Conservation (phyloP, 2,329 filamentous ascomycete species). For the Epichloe coenophiala region DNA sequence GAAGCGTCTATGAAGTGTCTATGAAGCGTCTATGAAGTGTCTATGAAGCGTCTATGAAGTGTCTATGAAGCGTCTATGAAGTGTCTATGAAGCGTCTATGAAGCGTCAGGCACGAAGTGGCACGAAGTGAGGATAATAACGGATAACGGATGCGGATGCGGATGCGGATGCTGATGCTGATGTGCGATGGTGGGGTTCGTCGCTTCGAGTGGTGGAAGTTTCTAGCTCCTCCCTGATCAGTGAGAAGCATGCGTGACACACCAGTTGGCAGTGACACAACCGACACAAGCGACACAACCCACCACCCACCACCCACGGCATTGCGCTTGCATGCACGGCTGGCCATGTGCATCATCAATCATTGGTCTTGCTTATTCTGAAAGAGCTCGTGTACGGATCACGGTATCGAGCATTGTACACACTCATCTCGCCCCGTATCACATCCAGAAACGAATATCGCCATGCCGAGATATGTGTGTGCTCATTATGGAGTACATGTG, state of each 20-base stretch:
- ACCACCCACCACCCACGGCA: no score
- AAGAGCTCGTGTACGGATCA: background rate
- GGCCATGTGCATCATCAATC: background rate
- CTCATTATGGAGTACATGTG: background rate
- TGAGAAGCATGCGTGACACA: no score
- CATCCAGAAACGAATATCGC: background rate
- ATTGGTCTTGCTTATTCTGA: background rate
- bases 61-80: background rate
- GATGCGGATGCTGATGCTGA: no score
- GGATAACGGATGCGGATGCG: background rate
- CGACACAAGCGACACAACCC: no score
- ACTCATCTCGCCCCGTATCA: background rate
- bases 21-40: background rate
- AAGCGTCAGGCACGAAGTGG: background rate
- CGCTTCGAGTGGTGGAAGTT: conserved; percentile 9
- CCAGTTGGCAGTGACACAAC: no score
- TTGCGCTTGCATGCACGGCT: background rate
- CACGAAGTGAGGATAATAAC: no score
- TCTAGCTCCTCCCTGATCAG: conserved; percentile 7
- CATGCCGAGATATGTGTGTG: background rate
- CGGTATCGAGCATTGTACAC: background rate
- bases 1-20: no score
- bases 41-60: no score
- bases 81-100: no score
- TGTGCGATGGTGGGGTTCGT: background rate